Evolutionary conservation across 306 rosid genomes (phyloP).

Genomic region (Lathyrus tuberosus): DNA sequence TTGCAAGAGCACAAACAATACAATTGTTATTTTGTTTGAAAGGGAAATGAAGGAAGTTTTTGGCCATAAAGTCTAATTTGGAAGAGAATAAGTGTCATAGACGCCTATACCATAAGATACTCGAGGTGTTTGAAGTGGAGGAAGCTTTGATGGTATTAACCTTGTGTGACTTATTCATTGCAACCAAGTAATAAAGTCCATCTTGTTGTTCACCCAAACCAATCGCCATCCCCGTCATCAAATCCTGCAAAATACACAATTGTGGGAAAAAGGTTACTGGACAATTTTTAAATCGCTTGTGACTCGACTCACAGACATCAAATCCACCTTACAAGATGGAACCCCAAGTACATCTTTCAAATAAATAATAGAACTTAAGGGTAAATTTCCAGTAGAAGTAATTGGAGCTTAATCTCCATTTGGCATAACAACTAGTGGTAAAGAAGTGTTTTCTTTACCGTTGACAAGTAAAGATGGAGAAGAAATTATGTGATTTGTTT

Average conservation of each 20-base stretch:
- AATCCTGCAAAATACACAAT: neutral
- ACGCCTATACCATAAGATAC: neutral
- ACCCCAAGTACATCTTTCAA: neutral
- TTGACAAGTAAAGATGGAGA: too few species aligned
- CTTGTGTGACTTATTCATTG: neutral
- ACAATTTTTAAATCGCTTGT: too few species aligned
- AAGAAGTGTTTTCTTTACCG: too few species aligned
- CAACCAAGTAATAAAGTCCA: neutral
- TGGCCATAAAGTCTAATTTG: neutral
- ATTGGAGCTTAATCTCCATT: too few species aligned
- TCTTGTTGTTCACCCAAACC: neutral
- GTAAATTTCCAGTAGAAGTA: too few species aligned
- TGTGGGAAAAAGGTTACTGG: neutral
- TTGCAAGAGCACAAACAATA: too few species aligned
- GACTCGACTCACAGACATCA: too few species aligned
- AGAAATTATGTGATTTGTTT: too few species aligned
- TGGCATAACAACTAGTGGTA: too few species aligned
- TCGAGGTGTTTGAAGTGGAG: neutral
- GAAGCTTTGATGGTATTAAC: neutral
- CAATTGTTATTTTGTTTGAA: too few species aligned
- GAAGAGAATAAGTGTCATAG: neutral
- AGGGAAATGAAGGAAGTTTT: too few species aligned
- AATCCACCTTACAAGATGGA: constrained; percentile 8
- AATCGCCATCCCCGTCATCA: constrained; percentile 9
- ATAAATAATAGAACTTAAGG: neutral